A percentile compares a stretch with the other conserved stretches of the same genome.
phyloP scores from a whole-genome alignment of 352 stramenopile species.

The Phytophthora cryptogea region DNA sequence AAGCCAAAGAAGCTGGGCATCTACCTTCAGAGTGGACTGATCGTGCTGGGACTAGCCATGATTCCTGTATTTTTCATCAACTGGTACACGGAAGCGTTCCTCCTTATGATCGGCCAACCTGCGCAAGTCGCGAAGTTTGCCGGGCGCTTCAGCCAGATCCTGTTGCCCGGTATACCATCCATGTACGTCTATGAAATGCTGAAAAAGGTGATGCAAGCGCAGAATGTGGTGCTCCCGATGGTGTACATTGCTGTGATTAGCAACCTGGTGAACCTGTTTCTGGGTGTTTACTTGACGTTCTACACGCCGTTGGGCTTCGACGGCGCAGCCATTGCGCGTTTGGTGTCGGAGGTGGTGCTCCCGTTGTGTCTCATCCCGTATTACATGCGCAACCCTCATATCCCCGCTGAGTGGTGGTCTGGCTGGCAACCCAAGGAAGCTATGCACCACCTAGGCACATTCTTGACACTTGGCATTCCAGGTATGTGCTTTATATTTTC shows the following conservation, averaged over 20 bases:
- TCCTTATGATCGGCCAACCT: conserved; percentile 72
- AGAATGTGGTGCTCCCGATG: conserved; percentile 88
- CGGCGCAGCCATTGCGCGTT: conserved; percentile 76
- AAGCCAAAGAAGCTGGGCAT: conserved; percentile 77
- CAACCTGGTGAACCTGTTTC: conserved; percentile 77
- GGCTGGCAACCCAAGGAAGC: conserved; percentile 68
- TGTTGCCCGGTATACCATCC: conserved; percentile 78
- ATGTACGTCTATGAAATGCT: conserved; percentile 87
- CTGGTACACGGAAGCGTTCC: conserved; percentile 68
- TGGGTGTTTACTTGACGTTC: conserved; percentile 82
- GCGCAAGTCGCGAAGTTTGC: conserved; percentile 63
- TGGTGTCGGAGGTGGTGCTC: conserved; percentile 60
- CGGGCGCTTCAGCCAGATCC: conserved; percentile 67
- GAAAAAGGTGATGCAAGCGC: conserved; percentile 84
- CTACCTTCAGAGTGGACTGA: conserved; percentile 80
- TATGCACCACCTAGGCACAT: conserved; percentile 54
- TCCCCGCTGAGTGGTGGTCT: conserved; percentile 55
- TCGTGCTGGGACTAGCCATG: conserved; percentile 65
- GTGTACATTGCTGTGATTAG: conserved; percentile 75
- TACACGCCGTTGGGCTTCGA: conserved; percentile 80
- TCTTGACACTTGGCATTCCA: conserved; percentile 70
- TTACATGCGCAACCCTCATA: conserved; percentile 57
- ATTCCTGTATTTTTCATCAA: conserved; percentile 73
- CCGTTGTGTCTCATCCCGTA: conserved; percentile 64
- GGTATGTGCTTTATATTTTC: conserved; percentile 73